These are phyloP conservation scores for Xylariaceae sp. DNA, from an alignment of 2,329 filamentous ascomycete genomes.

Conservation along the genomic window DNA sequence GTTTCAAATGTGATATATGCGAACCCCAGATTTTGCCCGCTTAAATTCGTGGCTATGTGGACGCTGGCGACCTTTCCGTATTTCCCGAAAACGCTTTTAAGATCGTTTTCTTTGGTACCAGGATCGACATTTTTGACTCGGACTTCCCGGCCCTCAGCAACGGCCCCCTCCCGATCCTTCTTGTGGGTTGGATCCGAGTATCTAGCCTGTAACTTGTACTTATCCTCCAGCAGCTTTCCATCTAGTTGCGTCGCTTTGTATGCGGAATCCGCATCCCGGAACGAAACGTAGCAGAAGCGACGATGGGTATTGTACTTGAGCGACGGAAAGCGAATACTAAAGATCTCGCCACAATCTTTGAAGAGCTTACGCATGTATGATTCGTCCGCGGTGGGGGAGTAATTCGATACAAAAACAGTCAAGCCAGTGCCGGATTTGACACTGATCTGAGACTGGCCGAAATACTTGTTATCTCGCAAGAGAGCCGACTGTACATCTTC, in stretches of 20 bases:
- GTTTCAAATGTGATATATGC: conserved; percentile 78
- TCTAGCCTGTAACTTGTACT: conserved; percentile 72
- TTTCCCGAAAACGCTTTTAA: conserved; percentile 71
- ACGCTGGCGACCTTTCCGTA: conserved; percentile 76
- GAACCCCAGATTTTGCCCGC: conserved; percentile 73
- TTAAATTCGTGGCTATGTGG: conserved; percentile 69
- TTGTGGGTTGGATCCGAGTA: conserved; percentile 82
- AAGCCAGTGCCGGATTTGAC: conserved; percentile 76
- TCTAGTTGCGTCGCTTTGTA: conserved; percentile 73
- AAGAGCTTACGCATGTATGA: conserved; percentile 70
- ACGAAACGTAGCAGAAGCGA: conserved; percentile 96
- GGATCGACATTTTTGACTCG: conserved; percentile 73
- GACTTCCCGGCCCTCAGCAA: conserved; percentile 85
- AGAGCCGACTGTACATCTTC: conserved; percentile 83
- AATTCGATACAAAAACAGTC: conserved; percentile 90
- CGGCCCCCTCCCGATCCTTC: conserved; percentile 76
- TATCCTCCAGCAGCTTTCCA: conserved; percentile 68
- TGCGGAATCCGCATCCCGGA: conserved; percentile 69
- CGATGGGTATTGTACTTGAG: conserved; percentile 86
- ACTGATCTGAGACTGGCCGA: conserved; percentile 72
- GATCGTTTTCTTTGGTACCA: conserved; percentile 65
- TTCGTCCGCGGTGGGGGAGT: conserved; percentile 76
- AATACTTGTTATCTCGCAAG: conserved; percentile 78
- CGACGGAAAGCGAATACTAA: conserved; percentile 87
- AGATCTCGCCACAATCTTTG: conserved; percentile 75